Percentiles rank a stretch among this genome's conserved stretches.
phyloP scores from a whole-genome alignment of 164 flowering plant genomes.

The Nymphaea colorata region DNA sequence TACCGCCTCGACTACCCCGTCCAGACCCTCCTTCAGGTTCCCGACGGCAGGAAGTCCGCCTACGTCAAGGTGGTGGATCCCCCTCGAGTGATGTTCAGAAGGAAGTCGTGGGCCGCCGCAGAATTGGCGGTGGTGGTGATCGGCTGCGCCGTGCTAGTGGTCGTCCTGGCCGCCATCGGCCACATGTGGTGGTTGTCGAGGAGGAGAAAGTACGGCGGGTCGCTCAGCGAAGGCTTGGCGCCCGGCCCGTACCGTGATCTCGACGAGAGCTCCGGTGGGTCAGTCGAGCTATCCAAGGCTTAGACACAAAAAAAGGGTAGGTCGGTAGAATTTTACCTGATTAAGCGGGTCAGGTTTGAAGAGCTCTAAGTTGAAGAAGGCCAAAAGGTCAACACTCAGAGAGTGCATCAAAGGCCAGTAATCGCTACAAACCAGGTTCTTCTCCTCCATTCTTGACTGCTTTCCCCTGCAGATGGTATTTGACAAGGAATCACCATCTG shows the following conservation, averaged over 20 bases:
- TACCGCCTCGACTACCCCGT: conserved; percentile 62
- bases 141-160: conserved; percentile 17
- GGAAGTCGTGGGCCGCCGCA: conserved; percentile 18
- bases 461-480: no score
- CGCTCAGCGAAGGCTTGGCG: conserved; percentile 27
- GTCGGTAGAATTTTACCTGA: no score
- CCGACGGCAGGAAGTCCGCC: conserved; percentile 51
- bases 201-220: conserved; percentile 4
- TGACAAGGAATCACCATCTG: no score
- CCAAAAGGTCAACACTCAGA: no score
- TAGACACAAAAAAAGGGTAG: no score
- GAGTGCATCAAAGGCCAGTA: no score
- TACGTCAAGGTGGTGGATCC: conserved; percentile 40
- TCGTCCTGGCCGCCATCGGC: conserved; percentile 16
- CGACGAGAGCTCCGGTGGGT: conserved; percentile 35
- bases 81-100: conserved; percentile 5
- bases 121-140: conserved; percentile 20
- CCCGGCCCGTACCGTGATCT: conserved; percentile 54
- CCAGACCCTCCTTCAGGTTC: conserved; percentile 41
- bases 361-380: no score
- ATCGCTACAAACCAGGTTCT: no score
- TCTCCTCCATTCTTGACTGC: no score
- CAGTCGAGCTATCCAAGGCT: conserved; percentile 28
- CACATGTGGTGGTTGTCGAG: conserved; percentile 27
- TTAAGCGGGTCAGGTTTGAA: no score